These are phyloP conservation scores for Polychaeton citri DNA, from an alignment of 2,329 filamentous ascomycete species.

Conservation along the genomic window DNA sequence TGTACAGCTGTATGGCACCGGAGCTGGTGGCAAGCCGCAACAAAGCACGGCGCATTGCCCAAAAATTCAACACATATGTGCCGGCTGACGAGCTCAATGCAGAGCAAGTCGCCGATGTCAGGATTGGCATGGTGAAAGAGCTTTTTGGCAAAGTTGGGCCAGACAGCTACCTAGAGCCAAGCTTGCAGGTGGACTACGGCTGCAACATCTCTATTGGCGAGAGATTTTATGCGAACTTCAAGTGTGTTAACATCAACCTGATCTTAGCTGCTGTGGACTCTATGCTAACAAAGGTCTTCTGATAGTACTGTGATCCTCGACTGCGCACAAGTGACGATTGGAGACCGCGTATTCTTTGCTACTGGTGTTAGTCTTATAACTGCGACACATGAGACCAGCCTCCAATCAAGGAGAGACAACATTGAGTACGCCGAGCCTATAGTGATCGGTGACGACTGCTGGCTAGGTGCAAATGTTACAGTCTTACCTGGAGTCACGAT, in stretches of 20 bases:
- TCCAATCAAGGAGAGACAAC: slow-evolving; percentile 32
- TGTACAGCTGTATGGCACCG: slow-evolving; percentile 39
- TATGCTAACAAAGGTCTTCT: too few species aligned
- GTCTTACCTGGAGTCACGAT: slow-evolving; percentile 65
- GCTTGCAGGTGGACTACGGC: slow-evolving; percentile 51
- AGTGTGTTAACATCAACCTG: too few species aligned
- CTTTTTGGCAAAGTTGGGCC: slow-evolving; percentile 1
- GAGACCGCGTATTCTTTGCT: slow-evolving; percentile 39
- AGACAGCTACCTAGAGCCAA: slow-evolving; percentile 42
- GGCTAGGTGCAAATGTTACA: slow-evolving; percentile 56
- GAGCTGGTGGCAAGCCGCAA: slow-evolving; percentile 40
- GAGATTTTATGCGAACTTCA: slow-evolving; percentile 52
- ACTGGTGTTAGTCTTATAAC: slow-evolving; percentile 40
- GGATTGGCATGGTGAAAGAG: slow-evolving; percentile 1
- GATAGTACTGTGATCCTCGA: slow-evolving; percentile 34
- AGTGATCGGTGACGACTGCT: slow-evolving; percentile 54
- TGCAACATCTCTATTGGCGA: slow-evolving; percentile 50
- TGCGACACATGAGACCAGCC: slow-evolving; percentile 39
- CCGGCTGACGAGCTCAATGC: slow-evolving; percentile 18
- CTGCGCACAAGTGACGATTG: slow-evolving; percentile 39
- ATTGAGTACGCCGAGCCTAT: slow-evolving; percentile 38
- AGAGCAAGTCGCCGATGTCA: slow-evolving; percentile 2
- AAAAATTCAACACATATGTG: slow-evolving; percentile 46
- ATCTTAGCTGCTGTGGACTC: too few species aligned
- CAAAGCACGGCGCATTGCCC: slow-evolving; percentile 40